Conservation (phyloP, 139 green algal species). For the Chara braunii region DNA sequence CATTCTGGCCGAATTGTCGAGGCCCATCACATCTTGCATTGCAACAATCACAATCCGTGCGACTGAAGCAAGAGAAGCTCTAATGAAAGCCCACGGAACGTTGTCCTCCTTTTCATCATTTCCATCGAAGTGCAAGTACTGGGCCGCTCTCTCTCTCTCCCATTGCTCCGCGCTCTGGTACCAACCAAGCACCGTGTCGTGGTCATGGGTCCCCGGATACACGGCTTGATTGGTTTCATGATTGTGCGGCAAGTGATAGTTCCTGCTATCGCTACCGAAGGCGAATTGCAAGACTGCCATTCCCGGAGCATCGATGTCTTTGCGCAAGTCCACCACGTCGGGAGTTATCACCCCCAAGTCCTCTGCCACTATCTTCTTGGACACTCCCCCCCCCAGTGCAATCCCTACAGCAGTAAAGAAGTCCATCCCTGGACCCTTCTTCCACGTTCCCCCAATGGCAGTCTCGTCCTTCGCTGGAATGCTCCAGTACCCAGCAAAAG, state of each 20-base stretch:
- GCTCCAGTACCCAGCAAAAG: slow-evolving; percentile 80
- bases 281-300: slow-evolving; percentile 99
- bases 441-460: slow-evolving; percentile 57
- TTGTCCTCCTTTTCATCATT: slow-evolving; percentile 34
- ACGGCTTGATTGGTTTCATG: slow-evolving; percentile 88
- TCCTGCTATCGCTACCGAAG: slow-evolving; percentile 69
- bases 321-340: slow-evolving; percentile 79
- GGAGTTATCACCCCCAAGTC: slow-evolving; percentile 88
- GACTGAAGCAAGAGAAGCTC: slow-evolving; percentile 41
- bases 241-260: slow-evolving; percentile 94
- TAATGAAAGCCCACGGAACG: slow-evolving; percentile 60
- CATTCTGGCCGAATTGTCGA: slow-evolving; percentile 69
- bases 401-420: slow-evolving; percentile 68
- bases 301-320: slow-evolving; percentile 80
- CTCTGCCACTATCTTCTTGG: too few species aligned
- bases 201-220: slow-evolving; percentile 94
- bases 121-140: too few species aligned
- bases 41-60: not conserved
- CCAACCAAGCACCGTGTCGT: slow-evolving; percentile 87
- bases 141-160: too few species aligned
- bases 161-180: too few species aligned
- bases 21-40: slow-evolving; percentile 84
- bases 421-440: slow-evolving; percentile 61
- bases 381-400: too few species aligned
- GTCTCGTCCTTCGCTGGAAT: slow-evolving; percentile 76